phyloP scores from a whole-genome alignment of 1,139 yeast species.

The Ogataea hybrid region DNA sequence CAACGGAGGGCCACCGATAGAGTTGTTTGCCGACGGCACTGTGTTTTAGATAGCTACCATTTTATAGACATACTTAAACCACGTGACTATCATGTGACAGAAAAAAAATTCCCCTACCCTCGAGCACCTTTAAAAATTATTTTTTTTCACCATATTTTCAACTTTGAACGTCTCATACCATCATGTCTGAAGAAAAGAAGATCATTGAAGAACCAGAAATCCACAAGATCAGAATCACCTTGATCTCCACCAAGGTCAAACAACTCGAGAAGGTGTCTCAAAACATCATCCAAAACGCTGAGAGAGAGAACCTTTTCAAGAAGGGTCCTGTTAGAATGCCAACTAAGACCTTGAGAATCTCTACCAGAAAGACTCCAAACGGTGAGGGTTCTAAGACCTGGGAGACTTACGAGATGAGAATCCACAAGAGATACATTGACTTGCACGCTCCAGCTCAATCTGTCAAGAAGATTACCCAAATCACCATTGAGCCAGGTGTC shows the following conservation, averaged over 20 bases:
- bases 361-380: conserved; percentile 99
- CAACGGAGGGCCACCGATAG: conserved; percentile 56
- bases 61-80: neutral
- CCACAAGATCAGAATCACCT: conserved; percentile 98
- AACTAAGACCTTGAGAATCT: conserved; percentile 96
- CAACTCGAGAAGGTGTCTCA: conserved; percentile 93
- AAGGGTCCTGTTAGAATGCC: conserved; percentile 99
- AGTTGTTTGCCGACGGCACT: conserved; percentile 56
- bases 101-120: neutral
- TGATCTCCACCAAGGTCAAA: conserved; percentile 98
- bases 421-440: conserved; percentile 99
- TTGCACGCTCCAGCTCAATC: conserved; percentile 94
- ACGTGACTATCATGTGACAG: conserved; percentile 6
- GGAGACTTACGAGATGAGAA: conserved; percentile 99
- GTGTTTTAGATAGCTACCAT: conserved; percentile 39
- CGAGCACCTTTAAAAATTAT: neutral
- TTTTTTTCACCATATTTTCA: conserved; percentile 15
- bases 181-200: conserved; percentile 85
- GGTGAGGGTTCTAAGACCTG: conserved; percentile 99
- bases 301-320: conserved; percentile 75
- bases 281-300: conserved; percentile 88
- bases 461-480: conserved; percentile 95
- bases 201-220: conserved; percentile 76
- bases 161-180: conserved; percentile 31
- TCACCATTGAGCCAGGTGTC: conserved; percentile 74